Conservation (phyloP, 225 moss, liverwort and hornwort species). For the Lunularia cruciata region DNA sequence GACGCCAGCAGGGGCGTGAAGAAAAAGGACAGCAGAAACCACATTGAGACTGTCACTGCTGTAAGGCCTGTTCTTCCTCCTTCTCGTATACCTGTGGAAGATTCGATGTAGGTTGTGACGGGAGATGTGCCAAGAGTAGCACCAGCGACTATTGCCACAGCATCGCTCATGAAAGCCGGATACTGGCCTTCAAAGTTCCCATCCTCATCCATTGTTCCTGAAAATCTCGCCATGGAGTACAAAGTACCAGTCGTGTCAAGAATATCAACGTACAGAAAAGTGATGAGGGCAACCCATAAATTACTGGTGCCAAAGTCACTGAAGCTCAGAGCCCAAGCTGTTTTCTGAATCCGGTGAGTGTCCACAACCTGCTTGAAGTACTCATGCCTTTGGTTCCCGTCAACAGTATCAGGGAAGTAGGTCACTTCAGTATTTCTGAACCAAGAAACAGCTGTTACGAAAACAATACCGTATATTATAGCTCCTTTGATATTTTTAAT, state of each 20-base stretch:
- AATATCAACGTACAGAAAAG: conserved; percentile 87
- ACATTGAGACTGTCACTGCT: conserved; percentile 62
- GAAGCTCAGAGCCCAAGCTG: conserved; percentile 72
- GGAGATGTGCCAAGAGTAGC: conserved; percentile 79
- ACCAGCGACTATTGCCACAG: conserved; percentile 70
- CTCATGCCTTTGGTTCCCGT: conserved; percentile 47
- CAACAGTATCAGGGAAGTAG: conserved; percentile 60
- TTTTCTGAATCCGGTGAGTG: conserved; percentile 74
- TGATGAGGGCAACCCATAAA: conserved; percentile 87
- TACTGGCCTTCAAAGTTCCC: conserved; percentile 95
- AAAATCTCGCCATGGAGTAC: conserved; percentile 90
- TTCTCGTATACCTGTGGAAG: conserved; percentile 89
- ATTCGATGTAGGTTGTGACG: conserved; percentile 81
- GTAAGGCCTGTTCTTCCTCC: conserved; percentile 87
- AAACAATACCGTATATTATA: conserved; percentile 88
- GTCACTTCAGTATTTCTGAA: conserved; percentile 75
- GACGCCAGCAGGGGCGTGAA: conserved; percentile 90
- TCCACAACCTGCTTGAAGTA: conserved; percentile 96
- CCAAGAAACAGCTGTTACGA: conserved; percentile 91
- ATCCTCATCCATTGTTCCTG: conserved; percentile 62
- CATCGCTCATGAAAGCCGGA: conserved; percentile 94
- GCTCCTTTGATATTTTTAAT: conserved; percentile 81
- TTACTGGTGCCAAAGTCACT: conserved; percentile 54
- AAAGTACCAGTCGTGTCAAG: conserved; percentile 91
- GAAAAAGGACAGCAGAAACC: conserved; percentile 78